phyloP scores from a whole-genome alignment of 176 grass and related monocot species.

The Tillandsia leiboldiana region DNA sequence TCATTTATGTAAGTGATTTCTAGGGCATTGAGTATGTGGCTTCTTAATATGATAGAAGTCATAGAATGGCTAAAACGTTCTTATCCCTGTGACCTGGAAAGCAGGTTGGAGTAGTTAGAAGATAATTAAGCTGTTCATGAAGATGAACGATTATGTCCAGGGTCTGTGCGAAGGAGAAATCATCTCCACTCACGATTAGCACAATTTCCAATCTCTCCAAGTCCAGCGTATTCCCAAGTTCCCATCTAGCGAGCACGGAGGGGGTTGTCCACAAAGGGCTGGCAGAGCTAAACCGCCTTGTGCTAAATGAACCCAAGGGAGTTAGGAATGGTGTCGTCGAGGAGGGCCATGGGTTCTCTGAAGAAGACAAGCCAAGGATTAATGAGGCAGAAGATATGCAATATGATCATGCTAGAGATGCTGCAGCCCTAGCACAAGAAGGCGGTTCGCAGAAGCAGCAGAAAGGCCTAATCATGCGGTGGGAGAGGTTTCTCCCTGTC shows the following conservation, averaged over 20 bases:
- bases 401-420: conserved; percentile 10
- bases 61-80: background rate
- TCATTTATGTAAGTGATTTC: background rate
- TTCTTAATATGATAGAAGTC: conserved; percentile 8
- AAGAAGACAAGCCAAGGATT: conserved; percentile 27
- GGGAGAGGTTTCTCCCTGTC: conserved; percentile 74
- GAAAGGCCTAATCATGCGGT: conserved; percentile 28
- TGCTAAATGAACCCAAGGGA: conserved; percentile 7
- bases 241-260: conserved; percentile 23
- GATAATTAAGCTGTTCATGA: conserved; percentile 25
- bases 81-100: conserved; percentile 11
- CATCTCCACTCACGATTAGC: conserved; percentile 13
- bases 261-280: conserved; percentile 20
- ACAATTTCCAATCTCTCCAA: conserved; percentile 12
- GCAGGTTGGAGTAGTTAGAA: conserved; percentile 28
- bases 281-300: background rate
- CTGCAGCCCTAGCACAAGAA: background rate
- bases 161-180: conserved; percentile 1
- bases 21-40: background rate
- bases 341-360: conserved; percentile 24
- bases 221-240: conserved; percentile 49
- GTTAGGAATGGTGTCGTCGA: conserved; percentile 7
- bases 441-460: conserved; percentile 37
- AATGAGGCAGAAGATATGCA: conserved; percentile 23
- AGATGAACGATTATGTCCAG: conserved; percentile 19